Evolutionary conservation across 768 basidiomycete genomes (phyloP).

Genomic region (Tricholoma hemisulphureum): DNA sequence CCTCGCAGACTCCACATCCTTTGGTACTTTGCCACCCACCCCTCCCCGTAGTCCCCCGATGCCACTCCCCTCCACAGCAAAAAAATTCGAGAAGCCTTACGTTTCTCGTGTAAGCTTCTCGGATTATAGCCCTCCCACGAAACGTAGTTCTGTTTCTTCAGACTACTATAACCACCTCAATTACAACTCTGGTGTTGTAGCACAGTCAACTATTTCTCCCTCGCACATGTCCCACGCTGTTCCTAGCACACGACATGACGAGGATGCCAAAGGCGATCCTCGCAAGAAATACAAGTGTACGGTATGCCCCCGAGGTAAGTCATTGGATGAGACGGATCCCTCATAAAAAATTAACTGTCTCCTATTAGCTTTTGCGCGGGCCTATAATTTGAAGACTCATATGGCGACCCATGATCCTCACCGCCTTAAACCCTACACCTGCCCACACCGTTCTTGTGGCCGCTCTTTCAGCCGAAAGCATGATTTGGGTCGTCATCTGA

Average conservation of each 20-base stretch:
- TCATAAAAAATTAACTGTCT: constrained; percentile 11
- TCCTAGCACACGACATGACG: constrained; percentile 40
- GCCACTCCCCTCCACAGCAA: constrained; percentile 19
- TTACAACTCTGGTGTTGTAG: constrained; percentile 39
- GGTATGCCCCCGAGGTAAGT: constrained; percentile 68
- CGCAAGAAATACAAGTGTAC: constrained; percentile 79
- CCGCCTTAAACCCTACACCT: constrained; percentile 84
- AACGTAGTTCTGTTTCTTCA: constrained; percentile 45
- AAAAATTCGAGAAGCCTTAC: constrained; percentile 36
- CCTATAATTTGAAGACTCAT: constrained; percentile 94
- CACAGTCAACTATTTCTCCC: constrained; percentile 54
- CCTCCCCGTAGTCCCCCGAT: constrained; percentile 51
- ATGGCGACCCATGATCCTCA: constrained; percentile 94
- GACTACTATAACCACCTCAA: constrained; percentile 52
- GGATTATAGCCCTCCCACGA: constrained; percentile 57
- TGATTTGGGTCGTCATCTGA: constrained; percentile 85
- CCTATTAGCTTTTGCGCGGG: constrained; percentile 78
- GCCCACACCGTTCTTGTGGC: constrained; percentile 81
- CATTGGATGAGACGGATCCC: background rate
- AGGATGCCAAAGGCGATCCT: constrained; percentile 59
- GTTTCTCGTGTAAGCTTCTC: constrained; percentile 55
- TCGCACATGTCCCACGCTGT: constrained; percentile 52
- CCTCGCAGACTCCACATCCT: constrained; percentile 55
- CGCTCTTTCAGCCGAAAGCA: constrained; percentile 94
- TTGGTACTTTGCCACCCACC: constrained; percentile 56